Evolutionary conservation across 2,329 filamentous ascomycete genomes (phyloP).

Genomic region (Triangularia verruculosa): DNA sequence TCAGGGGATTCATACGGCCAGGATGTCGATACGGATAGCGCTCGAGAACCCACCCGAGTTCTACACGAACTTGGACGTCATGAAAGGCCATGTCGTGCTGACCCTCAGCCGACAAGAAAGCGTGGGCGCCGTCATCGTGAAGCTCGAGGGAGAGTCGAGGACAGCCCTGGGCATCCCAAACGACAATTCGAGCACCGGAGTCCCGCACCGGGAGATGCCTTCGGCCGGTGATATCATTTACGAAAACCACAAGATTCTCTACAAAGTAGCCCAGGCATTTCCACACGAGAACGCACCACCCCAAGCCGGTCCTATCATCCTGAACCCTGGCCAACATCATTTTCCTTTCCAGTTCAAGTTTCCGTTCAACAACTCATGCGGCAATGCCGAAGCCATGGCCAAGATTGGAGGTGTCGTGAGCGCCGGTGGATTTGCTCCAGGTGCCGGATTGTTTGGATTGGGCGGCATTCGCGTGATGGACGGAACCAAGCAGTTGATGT

Average conservation of each 20-base stretch:
- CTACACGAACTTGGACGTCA: constrained; percentile 76
- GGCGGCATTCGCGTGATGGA: constrained; percentile 59
- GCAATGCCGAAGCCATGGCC: constrained; percentile 51
- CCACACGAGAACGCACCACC: constrained; percentile 50
- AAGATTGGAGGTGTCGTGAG: constrained; percentile 53
- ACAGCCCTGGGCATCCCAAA: constrained; percentile 58
- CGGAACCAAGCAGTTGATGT: constrained; percentile 59
- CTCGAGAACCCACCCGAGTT: constrained; percentile 66
- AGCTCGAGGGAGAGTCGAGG: constrained; percentile 75
- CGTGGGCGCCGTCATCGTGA: constrained; percentile 72
- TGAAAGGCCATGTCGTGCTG: constrained; percentile 61
- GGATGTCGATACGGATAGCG: constrained; percentile 65
- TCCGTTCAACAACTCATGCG: constrained; percentile 71
- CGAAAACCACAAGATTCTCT: constrained; percentile 71
- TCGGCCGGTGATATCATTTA: constrained; percentile 43
- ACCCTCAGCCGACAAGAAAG: constrained; percentile 63
- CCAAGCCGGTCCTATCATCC: constrained; percentile 43
- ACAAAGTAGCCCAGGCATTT: constrained; percentile 70
- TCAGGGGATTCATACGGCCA: constrained; percentile 18
- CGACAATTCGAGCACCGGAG: constrained; percentile 34
- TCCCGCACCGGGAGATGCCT: constrained; percentile 37
- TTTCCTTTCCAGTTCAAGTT: constrained; percentile 79
- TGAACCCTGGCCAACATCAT: constrained; percentile 68
- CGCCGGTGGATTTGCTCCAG: constrained; percentile 48
- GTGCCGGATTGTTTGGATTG: constrained; percentile 46